These are phyloP conservation scores for Russula dissimulans DNA, from an alignment of 768 basidiomycete species.

Conservation along the genomic window DNA sequence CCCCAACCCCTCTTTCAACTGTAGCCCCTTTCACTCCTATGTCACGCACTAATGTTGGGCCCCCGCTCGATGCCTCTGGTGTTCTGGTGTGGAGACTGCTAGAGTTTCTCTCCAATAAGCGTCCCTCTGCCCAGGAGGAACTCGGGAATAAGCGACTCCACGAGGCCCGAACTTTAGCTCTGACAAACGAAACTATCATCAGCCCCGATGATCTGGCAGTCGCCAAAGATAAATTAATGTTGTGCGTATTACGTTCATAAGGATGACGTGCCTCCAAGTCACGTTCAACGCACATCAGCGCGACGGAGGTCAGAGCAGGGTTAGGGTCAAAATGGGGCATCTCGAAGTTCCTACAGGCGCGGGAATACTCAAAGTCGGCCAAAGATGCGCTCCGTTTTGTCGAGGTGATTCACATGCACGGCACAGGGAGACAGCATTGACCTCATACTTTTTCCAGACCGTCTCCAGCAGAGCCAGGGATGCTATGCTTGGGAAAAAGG, in stretches of 20 bases:
- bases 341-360: background rate
- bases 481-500: background rate
- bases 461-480: background rate
- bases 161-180: background rate
- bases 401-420: background rate
- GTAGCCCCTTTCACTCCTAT: background rate
- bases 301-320: background rate
- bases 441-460: background rate
- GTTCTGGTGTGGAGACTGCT: constrained; percentile 1
- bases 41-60: background rate
- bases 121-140: background rate
- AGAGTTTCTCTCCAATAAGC: background rate
- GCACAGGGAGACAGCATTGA: background rate
- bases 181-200: background rate
- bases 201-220: background rate
- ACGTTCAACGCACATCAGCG: background rate
- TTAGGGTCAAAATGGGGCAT: background rate
- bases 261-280: too few species aligned
- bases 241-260: background rate
- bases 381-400: background rate
- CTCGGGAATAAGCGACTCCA: background rate
- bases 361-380: background rate
- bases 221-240: background rate
- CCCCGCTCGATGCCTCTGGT: constrained; percentile 1
- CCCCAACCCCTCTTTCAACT: background rate